A percentile compares a stretch with the other conserved stretches of the same genome.
Evolutionary conservation across 352 stramenopile species (phyloP).

Genomic region (Phytopythium cucurbitacearum): DNA sequence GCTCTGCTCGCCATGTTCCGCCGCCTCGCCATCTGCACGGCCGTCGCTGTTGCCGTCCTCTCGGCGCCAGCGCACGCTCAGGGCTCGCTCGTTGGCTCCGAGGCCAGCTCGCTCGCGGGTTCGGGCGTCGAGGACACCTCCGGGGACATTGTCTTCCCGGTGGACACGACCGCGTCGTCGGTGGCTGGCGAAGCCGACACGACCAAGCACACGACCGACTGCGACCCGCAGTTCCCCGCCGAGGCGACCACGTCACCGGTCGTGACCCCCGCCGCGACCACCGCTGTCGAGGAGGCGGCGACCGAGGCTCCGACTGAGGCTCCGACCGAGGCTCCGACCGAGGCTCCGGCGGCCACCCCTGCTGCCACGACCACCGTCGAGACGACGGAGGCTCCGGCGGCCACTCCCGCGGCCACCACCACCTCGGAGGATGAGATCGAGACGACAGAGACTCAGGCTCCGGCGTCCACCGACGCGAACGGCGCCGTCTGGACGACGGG

Average conservation of each 20-base stretch:
- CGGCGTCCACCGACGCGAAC: no score
- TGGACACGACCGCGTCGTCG: slow-evolving; percentile 4
- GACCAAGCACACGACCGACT: slow-evolving; percentile 18
- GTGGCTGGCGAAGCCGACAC: slow-evolving; percentile 8
- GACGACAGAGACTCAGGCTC: no score
- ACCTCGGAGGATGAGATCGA: not conserved
- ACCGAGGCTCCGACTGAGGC: slow-evolving; percentile 7
- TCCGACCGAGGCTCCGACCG: not conserved
- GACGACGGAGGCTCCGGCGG: not conserved
- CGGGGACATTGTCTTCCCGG: slow-evolving; percentile 9
- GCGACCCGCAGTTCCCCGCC: slow-evolving; percentile 27
- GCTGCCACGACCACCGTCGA: not conserved
- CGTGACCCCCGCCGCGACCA: slow-evolving; percentile 10
- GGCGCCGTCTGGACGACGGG: no score
- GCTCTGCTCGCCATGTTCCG: slow-evolving; percentile 22
- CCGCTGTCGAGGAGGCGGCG: not conserved
- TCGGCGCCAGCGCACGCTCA: slow-evolving; percentile 14
- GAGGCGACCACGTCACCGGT: slow-evolving; percentile 13
- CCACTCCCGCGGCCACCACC: slow-evolving; percentile 1
- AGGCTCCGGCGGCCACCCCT: slow-evolving; percentile 8
- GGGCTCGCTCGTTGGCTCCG: not conserved
- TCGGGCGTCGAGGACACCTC: slow-evolving; percentile 1
- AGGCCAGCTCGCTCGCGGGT: slow-evolving; percentile 7
- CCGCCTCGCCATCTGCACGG: slow-evolving; percentile 32
- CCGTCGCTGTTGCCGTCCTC: slow-evolving; percentile 34